phyloP scores from a whole-genome alignment of 305 asterid species.

The Lippia alba region DNA sequence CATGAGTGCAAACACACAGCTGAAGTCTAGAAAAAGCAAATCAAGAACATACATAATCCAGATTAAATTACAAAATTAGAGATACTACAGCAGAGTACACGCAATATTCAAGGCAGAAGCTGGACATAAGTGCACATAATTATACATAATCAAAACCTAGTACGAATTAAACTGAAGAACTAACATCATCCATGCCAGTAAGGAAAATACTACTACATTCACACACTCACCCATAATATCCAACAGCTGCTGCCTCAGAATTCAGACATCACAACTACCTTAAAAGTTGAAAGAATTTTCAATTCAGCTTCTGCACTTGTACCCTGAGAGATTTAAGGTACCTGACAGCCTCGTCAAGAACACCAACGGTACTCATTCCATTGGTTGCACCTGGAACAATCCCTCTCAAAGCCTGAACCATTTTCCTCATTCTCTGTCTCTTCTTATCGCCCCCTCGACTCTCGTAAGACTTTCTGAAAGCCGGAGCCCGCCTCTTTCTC shows the following conservation, averaged over 20 bases:
- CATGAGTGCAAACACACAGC: too few species aligned
- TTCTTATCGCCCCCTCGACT: constrained; percentile 49
- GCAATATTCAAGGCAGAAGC: background rate
- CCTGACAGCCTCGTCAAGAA: constrained; percentile 82
- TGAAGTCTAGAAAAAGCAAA: too few species aligned
- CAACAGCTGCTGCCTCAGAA: constrained; percentile 2
- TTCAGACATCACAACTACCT: constrained; percentile 17
- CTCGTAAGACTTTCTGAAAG: constrained; percentile 39
- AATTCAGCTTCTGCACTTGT: constrained; percentile 64
- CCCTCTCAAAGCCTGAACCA: constrained; percentile 67
- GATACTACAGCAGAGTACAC: background rate
- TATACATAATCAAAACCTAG: constrained; percentile 12
- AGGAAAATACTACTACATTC: constrained; percentile 4
- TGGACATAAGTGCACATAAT: background rate
- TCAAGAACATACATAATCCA: too few species aligned
- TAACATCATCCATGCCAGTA: background rate
- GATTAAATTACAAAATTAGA: too few species aligned
- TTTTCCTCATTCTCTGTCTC: constrained; percentile 57
- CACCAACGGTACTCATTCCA: constrained; percentile 65
- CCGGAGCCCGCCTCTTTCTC: constrained; percentile 42
- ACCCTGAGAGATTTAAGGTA: constrained; percentile 80
- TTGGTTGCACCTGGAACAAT: constrained; percentile 68
- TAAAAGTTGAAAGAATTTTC: constrained; percentile 7
- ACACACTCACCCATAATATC: constrained; percentile 5
- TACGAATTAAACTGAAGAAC: constrained; percentile 9